A percentile compares a stretch with the other conserved stretches of the same genome.
Conservation (phyloP, 345 rosid species). For the Corchorus olitorius region DNA sequence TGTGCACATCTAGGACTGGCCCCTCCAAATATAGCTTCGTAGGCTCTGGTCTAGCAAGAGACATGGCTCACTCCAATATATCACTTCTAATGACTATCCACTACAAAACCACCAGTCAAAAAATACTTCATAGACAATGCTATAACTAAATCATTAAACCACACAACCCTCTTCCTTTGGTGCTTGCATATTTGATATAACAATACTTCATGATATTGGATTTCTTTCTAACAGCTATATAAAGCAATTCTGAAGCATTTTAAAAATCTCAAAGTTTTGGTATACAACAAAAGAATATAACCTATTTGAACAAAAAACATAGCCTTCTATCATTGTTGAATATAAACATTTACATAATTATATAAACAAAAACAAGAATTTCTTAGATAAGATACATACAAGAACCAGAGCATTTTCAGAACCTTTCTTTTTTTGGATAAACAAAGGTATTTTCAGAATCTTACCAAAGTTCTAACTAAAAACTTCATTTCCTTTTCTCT, state of each 20-base stretch:
- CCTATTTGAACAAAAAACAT: not conserved
- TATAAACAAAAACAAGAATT: conserved; percentile 5
- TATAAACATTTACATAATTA: not conserved
- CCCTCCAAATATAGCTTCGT: not conserved
- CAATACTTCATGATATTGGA: not conserved
- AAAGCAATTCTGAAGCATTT: not conserved
- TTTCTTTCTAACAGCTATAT: not conserved
- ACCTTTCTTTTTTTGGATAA: too few species aligned
- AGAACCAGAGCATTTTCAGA: not conserved
- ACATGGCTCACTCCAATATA: not conserved
- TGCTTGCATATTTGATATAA: not conserved
- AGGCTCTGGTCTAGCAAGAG: not conserved
- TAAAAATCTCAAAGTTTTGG: not conserved
- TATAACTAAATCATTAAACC: not conserved
- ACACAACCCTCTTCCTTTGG: not conserved
- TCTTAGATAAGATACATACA: not conserved
- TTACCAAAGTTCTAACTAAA: conserved; percentile 86
- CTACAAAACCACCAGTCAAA: not conserved
- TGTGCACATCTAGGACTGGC: not conserved
- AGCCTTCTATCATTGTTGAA: not conserved
- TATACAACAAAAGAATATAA: not conserved
- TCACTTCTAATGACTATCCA: conserved; percentile 2
- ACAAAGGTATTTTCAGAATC: conserved; percentile 9
- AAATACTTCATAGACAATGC: not conserved
- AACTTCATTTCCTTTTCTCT: conserved; percentile 91